Evolutionary conservation across 352 stramenopile genomes (phyloP), one percentile per base, ranked within the genome.

Genomic region (Halophytophthora polymorphica): DNA sequence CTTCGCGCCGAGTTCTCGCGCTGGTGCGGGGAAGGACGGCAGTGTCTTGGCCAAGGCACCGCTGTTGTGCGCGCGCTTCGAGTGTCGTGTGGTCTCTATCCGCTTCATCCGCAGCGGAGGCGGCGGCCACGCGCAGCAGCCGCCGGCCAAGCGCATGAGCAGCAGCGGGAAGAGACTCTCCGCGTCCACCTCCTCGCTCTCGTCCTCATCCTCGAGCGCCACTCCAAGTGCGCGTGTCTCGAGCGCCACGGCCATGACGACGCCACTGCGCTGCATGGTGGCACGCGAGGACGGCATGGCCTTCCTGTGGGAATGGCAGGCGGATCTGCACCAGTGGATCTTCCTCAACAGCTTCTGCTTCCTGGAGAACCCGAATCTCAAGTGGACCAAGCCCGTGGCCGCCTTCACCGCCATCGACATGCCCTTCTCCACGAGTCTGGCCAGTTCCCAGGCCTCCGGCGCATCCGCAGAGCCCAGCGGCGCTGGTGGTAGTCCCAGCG

Each of bases 261-360:
- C 61, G 5, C 61, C 55, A 11, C 63, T 95, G 53, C 69, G 85
- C 31, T 95, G 83, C 55, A 56, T 95, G 0, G 71, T 93, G 22
- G 81, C 82, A 10, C 66, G 77, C 15, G 75, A 90, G 45, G 85
- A 95, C 50, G 85, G 85, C 21, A 76, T 86, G 66, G 80, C 73
- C 31, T 91, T 84, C 60, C 48, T 93, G 17, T 95, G 85, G 85
- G 83, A 95, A 43, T 95, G 85, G 85, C 72, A 83, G 35, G 64
- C 58, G 6, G 83, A 95, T 58, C 53, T 90, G 33, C 71, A 82
- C 45, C 73, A 83, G 45, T 95, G 83, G 85, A 83, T 76, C 10
- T 95, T 86, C 67, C 55, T 93, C 13, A 95, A 93, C 57, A 64
- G 69, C 29, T 80, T 93, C 44, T 86, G 76, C 55, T 90, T 93